Percentiles rank a stretch among this genome's conserved stretches.
Conservation (phyloP, 1,284 basidiomycete species). For the Mycosarcoma mackinlayi region DNA sequence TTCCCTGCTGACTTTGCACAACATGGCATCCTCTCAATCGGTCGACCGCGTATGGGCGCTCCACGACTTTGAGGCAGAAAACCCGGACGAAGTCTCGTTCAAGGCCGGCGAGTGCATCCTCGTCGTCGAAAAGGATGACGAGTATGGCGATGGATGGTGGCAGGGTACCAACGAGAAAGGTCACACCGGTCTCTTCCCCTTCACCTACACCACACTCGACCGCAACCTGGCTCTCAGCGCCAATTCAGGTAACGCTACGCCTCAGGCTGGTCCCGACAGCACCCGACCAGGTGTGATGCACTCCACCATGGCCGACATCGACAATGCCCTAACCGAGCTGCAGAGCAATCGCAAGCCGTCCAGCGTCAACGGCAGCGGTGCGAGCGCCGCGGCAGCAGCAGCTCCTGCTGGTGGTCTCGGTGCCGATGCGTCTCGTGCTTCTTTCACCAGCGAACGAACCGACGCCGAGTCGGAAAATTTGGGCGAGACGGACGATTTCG, state of each 20-base stretch:
- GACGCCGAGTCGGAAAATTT: conserved; percentile 46
- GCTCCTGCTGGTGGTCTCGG: conserved; percentile 10
- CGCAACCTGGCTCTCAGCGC: conserved; percentile 49
- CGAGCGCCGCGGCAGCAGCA: neutral
- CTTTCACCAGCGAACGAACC: conserved; percentile 53
- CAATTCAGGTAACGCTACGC: conserved; percentile 31
- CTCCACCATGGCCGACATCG: conserved; percentile 67
- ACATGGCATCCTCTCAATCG: conserved; percentile 38
- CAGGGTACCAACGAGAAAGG: conserved; percentile 88
- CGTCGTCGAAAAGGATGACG: conserved; percentile 91
- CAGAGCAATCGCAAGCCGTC: conserved; percentile 37
- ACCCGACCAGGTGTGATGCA: conserved; percentile 59
- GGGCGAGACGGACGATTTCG: conserved; percentile 53
- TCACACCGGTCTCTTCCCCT: conserved; percentile 87
- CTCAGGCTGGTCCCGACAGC: conserved; percentile 16
- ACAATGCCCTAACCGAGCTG: conserved; percentile 64
- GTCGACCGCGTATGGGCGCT: conserved; percentile 72
- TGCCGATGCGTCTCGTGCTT: conserved; percentile 34
- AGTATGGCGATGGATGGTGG: conserved; percentile 98
- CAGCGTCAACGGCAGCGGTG: conserved; percentile 9
- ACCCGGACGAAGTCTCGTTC: conserved; percentile 92
- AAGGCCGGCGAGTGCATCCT: conserved; percentile 86
- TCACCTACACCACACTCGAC: conserved; percentile 78
- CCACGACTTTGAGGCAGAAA: conserved; percentile 88
- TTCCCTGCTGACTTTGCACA: too few relatives aligned